Base-by-base conservation (phyloP, 139 green algal genomes). In the Chlorella sp. region DNA sequence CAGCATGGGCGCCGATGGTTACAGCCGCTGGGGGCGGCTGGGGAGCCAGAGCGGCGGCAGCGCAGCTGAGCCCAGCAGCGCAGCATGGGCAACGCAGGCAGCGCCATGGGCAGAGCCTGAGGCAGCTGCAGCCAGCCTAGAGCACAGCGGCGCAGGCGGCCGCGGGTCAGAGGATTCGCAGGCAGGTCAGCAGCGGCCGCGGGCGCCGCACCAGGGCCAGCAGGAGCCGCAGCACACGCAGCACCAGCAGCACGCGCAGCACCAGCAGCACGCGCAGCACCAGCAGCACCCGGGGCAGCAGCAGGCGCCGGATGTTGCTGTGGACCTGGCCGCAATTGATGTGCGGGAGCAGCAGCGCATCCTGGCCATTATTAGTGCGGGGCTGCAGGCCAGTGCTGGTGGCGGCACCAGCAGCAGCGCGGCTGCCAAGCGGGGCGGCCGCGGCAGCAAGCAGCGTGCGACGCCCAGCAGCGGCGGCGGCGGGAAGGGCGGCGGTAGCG, bases 341-440 rank as follows among this genome's bases (percentile, higher is more conserved):
- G 44, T 92, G 32, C 73, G 4, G 14, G 85, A 93, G 85, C 89
- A 93, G 83, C 64, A 86, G 43, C 84, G 74, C 44, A 80, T 92
- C 34, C 83, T 92, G 67, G 64, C 26, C 32, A 28, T 32, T 16
- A 86, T 86, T 8, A 36, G 65, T 20, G 34, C 68, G 2, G 51
- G 5, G 17, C 17, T 2, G 41, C 73, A 80, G n/a, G 74, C 54
- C 24, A 56, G 24, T 9, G 36, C 51, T 22, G 7, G 75, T 6
- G 26, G 76, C 20, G 13, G 13, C 54, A 69, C 54, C 54, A 41
- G 54, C 76, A 68, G 38, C n/a, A 43, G 19, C 48, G 40, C 19
- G 46, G 32, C 34, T 24, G 75, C 48, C 44, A 4, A 24, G 2
- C 28, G 38, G 73, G 32, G 28, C 32, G 64, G 7, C 72, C 43